Base-by-base conservation (phyloP, 179 eudicot species). In the Beta lomatogona region DNA sequence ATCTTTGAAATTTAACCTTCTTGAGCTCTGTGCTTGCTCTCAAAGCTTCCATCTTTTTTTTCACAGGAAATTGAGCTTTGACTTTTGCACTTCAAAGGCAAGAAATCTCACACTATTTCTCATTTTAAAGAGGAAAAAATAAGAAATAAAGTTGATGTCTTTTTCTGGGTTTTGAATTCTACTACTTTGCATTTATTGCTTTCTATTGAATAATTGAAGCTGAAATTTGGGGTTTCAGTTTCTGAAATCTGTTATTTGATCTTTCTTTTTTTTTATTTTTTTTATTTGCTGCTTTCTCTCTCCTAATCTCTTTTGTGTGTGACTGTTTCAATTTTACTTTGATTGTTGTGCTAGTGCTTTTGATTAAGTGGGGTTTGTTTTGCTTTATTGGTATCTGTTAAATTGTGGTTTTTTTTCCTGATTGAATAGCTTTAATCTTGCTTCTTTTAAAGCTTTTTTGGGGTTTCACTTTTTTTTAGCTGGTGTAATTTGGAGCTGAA, bases 301-400 rank as follows among this genome's bases (percentile, higher is more conserved):
- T 4, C 9, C 3, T 31, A 36, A 5, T 52, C 14, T 5, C n/a
- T 22, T 9, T 18, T 64, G 1, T 72, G 9, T 76, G 18, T 48
- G 3, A 15, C 53, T 63, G 18, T 66, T 22, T 52, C 6, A 4
- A 10, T 19, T 61, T 54, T 28, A 16, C 82, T 76, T 79, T 55
- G 79, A 66, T 48, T 83, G 13, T 79, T 75, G 72, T 79, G 79
- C 57, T 83, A 75, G 82, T 83, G 82, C 75, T 83, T 83, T 74
- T 68, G 31, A 36, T 79, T 48, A 68, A 76, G 80, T 76, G 80
- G 81, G 73, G 68, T n/a, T 64, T 79, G 74, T 79, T 22, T 14
- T 83, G 57, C 79, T 79, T 79, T 83, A 79, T 74, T 83, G 85
- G 65, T 53, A 58, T 79, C 57, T 83, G 82, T 77, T 54, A 75